phyloP scores from a whole-genome alignment of 129 eudicot genomes.

The Helianthus annuus region HanXRQr2.0-SUNRISE NC_035436.2:33630571-33631070 shows the following conservation, averaged over 20 bases:
- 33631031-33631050: slow-evolving; percentile 41
- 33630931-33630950: slow-evolving; percentile 54
- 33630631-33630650: too few relatives aligned
- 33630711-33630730: slow-evolving; percentile 17
- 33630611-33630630: too few relatives aligned
- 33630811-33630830: slow-evolving; percentile 41
- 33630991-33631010: slow-evolving; percentile 54
- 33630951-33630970: slow-evolving; percentile 63
- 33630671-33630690: too few relatives aligned
- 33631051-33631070: too few relatives aligned
- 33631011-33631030: slow-evolving; percentile 67
- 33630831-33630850: slow-evolving; percentile 36
- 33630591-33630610: too few relatives aligned
- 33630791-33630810: slow-evolving; percentile 28
- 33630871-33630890: slow-evolving; percentile 44
- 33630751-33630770: slow-evolving; percentile 16
- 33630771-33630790: slow-evolving; percentile 3
- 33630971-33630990: slow-evolving; percentile 67
- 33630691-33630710: background rate
- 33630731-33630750: slow-evolving; percentile 4
- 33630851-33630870: slow-evolving; percentile 31
- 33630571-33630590: too few relatives aligned
- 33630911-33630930: slow-evolving; percentile 57
- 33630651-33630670: too few relatives aligned
- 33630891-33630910: slow-evolving; percentile 37